Evolutionary conservation across 306 rosid genomes (phyloP), one percentile per base, ranked within the genome.

Genomic region (Purshia tridentata): DNA sequence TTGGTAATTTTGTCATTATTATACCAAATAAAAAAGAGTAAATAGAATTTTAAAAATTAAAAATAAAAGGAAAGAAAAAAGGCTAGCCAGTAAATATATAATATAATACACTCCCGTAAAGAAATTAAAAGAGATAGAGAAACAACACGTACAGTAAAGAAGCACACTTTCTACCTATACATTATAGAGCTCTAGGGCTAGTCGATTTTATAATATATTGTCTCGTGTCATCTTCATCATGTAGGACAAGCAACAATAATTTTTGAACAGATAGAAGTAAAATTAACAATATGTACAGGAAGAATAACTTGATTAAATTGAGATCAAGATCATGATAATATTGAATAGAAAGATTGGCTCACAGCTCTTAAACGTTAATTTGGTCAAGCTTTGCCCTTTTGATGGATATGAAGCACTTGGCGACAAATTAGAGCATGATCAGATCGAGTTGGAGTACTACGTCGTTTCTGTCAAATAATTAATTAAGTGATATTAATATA

Each of bases 401-500:
- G 67, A 70, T 68, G 29, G 66, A 56, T 76, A 72, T 65, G 19
- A 22, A 55, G 46, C 65, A 79, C 22, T 48, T 4, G 51, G 19
- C 64, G 87, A 85, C 96, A 73, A 83, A 75, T 29, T 29, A 29
- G 45, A 56, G 61, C 75, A 77, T 57, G 79, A 81, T 81, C 69
- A 67, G 78, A 76, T 81, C 80, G 82, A 86, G 89, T 77, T 84
- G 87, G 57, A 79, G 72, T 67, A 40, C 44, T 66, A 19, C 44
- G 53, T 81, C 67, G 46, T 73, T 71, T 68, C 41, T 22, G 67
- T 73, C 50, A 56, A 65, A 37, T 29, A 7, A 78, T 14, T 9
- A 47, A 15, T 51, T 18, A 6, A 62, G 29, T 65, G 57, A 10
- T 76, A 61, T 70, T 1, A 29, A 29, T 29, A 29, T 29, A 29